These are phyloP conservation scores for Luffa aegyptiaca DNA, from an alignment of 306 rosid genomes.

Conservation along the genomic window DNA sequence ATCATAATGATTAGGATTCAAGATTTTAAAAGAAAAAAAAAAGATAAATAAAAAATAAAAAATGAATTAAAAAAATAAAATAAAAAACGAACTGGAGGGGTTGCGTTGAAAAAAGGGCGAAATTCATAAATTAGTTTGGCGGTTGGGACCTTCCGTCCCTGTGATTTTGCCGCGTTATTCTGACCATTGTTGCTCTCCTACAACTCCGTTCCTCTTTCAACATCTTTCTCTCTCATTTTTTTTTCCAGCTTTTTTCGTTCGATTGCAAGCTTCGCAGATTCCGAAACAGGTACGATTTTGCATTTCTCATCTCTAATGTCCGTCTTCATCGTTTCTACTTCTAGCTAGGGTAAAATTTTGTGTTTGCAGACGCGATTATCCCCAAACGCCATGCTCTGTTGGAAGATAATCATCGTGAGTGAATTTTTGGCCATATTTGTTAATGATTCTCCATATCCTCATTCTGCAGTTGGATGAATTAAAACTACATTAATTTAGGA, in stretches of 20 bases:
- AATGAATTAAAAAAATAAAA: neutral
- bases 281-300: neutral
- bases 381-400: neutral
- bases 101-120: slow-evolving; percentile 1
- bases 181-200: slow-evolving; percentile 19
- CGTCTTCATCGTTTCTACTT: neutral
- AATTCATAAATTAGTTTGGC: slow-evolving; percentile 19
- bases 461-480: neutral
- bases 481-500: too few relatives aligned
- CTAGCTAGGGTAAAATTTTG: neutral
- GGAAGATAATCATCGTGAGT: neutral
- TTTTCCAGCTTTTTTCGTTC: slow-evolving; percentile 20
- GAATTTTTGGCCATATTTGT: neutral
- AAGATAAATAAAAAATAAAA: neutral
- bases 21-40: too few relatives aligned
- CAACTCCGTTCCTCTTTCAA: slow-evolving; percentile 48
- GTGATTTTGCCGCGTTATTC: slow-evolving; percentile 36
- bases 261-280: neutral
- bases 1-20: too few relatives aligned
- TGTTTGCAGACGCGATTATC: neutral
- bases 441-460: neutral
- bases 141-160: slow-evolving; percentile 17
- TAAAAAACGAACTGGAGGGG: neutral
- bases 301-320: neutral
- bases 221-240: slow-evolving; percentile 20